Conservation (phyloP, 805 yeast genomes). For the Dipodascus geniculatus region DNA sequence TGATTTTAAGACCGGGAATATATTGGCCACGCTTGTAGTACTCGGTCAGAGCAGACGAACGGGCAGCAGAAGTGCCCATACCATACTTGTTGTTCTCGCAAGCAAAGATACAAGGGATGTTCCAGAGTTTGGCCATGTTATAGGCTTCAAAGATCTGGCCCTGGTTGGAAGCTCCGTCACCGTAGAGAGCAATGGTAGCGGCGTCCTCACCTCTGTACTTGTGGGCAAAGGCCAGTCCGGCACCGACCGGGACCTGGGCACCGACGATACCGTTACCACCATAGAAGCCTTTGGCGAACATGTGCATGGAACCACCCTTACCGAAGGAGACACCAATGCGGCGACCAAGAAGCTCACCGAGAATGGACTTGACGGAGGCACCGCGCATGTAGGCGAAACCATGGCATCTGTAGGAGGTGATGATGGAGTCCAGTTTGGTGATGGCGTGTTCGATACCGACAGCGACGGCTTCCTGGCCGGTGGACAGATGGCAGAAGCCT, state of each 20-base stretch:
- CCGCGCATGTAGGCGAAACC: slow-evolving; percentile 97
- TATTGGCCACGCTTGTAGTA: slow-evolving; percentile 99
- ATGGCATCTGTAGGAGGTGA: slow-evolving; percentile 98
- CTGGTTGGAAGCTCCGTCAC: slow-evolving; percentile 99
- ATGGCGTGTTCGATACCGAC: slow-evolving; percentile 97
- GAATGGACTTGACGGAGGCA: slow-evolving; percentile 74
- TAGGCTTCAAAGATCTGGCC: slow-evolving; percentile 97
- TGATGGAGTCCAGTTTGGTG: slow-evolving; percentile 71
- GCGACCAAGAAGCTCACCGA: slow-evolving; percentile 96
- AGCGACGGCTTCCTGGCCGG: slow-evolving; percentile 98
- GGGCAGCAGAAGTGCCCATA: slow-evolving; percentile 97
- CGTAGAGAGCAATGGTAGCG: slow-evolving; percentile 82
- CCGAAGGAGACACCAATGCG: slow-evolving; percentile 92
- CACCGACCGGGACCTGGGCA: slow-evolving; percentile 97
- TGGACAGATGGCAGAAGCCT: slow-evolving; percentile 97
- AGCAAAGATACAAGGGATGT: slow-evolving; percentile 85
- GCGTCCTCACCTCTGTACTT: slow-evolving; percentile 69
- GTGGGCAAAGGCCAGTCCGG: slow-evolving; percentile 97
- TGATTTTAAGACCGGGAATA: slow-evolving; percentile 96
- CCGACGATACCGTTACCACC: slow-evolving; percentile 99
- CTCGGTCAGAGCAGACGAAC: slow-evolving; percentile 94
- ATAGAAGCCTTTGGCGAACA: slow-evolving; percentile 89
- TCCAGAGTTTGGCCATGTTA: slow-evolving; percentile 99
- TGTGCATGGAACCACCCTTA: slow-evolving; percentile 99
- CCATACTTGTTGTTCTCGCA: slow-evolving; percentile 99